Conservation (phyloP, 23 red algal genomes). For the Cyanidium caldarium region DNA sequence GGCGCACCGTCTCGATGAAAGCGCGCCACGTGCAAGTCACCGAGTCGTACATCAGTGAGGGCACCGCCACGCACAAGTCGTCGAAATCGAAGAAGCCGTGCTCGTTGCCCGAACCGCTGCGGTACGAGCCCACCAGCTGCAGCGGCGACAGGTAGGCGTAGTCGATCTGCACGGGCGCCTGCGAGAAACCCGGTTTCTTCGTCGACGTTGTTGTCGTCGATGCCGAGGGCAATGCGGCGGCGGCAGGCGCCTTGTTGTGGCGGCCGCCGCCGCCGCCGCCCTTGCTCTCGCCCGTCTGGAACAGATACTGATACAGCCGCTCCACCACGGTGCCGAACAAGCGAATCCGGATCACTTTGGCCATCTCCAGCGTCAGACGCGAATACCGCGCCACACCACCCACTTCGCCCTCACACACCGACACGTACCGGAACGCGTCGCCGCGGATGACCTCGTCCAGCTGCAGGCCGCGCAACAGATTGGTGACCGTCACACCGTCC, state of each 20-base stretch:
- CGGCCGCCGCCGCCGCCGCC: background rate
- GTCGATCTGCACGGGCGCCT: constrained; percentile 2
- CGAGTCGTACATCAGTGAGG: background rate
- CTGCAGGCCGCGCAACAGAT: background rate
- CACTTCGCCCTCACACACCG: background rate
- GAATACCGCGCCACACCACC: background rate
- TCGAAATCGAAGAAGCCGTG: constrained; percentile 3
- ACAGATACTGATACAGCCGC: background rate
- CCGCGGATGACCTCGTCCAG: background rate
- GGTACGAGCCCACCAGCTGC: background rate
- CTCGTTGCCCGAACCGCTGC: background rate
- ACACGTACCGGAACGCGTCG: constrained; percentile 2
- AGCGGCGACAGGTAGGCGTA: background rate
- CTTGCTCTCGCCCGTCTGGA: background rate
- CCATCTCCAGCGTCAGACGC: background rate
- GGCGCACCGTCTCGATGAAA: constrained; percentile 5
- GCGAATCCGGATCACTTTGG: background rate
- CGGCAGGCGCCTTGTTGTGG: background rate
- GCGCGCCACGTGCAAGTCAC: background rate
- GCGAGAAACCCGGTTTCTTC: background rate
- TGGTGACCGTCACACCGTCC: background rate
- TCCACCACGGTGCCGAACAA: background rate
- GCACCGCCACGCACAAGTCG: background rate
- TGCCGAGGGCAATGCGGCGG: too few species aligned
- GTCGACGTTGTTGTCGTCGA: background rate